Evolutionary conservation across 306 rosid species (phyloP).

Genomic region (Quercus agrifolia): DNA sequence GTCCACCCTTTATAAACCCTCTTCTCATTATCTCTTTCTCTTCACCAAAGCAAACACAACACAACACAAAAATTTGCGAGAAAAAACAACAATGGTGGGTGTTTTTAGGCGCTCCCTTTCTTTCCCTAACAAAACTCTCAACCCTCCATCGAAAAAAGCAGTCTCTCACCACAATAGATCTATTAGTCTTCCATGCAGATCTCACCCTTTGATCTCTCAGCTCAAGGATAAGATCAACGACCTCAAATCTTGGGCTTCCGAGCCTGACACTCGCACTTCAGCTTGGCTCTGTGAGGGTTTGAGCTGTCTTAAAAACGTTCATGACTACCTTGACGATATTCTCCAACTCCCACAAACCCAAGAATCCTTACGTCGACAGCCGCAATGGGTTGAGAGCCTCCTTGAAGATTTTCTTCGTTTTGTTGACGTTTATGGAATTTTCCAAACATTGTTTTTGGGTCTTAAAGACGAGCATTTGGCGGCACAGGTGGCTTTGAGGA

Average conservation of each 20-base stretch:
- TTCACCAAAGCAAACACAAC: background rate
- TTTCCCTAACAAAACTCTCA: conserved; percentile 64
- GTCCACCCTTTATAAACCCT: conserved; percentile 4
- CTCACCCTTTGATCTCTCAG: conserved; percentile 79
- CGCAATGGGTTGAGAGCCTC: conserved; percentile 51
- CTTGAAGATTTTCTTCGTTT: conserved; percentile 69
- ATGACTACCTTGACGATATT: conserved; percentile 57
- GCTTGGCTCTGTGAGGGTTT: conserved; percentile 49
- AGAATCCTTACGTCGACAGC: conserved; percentile 63
- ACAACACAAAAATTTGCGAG: background rate
- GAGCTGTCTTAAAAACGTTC: conserved; percentile 47
- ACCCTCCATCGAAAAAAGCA: conserved; percentile 47
- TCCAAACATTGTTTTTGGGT: conserved; percentile 50
- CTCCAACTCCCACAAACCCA: conserved; percentile 76
- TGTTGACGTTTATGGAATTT: conserved; percentile 72
- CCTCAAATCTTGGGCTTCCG: conserved; percentile 42
- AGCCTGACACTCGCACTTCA: conserved; percentile 26
- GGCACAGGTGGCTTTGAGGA: conserved; percentile 66
- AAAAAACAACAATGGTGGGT: conserved; percentile 53
- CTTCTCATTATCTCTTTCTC: background rate
- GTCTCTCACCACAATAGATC: conserved; percentile 76
- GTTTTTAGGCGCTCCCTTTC: conserved; percentile 81
- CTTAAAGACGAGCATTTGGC: conserved; percentile 60
- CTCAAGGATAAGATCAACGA: conserved; percentile 51
- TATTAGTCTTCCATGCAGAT: conserved; percentile 86